phyloP scores from a whole-genome alignment of 768 basidiomycete species.

The Leccinum incarnatum region DNA sequence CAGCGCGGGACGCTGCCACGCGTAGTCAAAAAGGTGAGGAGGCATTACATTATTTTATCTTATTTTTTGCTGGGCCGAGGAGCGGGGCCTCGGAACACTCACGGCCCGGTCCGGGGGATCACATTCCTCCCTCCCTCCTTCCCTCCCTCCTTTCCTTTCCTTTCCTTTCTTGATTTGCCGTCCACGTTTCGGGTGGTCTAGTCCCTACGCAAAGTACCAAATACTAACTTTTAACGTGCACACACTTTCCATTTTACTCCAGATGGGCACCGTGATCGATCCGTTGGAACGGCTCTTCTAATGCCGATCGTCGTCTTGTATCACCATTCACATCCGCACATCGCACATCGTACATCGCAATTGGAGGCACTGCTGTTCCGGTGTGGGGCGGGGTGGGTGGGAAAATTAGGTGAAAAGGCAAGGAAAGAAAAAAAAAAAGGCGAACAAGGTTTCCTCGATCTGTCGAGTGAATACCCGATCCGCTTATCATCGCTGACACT shows the following conservation, averaged over 20 bases:
- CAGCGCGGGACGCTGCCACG: slow-evolving; percentile 81
- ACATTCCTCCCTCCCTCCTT: not conserved
- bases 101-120: not conserved
- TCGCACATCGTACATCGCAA: not conserved
- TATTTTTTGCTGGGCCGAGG: not conserved
- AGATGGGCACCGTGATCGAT: slow-evolving; percentile 72
- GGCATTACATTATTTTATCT: not conserved
- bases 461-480: not conserved
- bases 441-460: not conserved
- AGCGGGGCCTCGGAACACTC: not conserved
- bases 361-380: not conserved
- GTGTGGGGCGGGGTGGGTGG: not conserved
- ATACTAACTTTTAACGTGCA: not conserved
- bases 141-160: not conserved
- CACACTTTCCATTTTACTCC: slow-evolving; percentile 11
- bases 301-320: not conserved
- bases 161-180: not conserved
- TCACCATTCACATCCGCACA: not conserved
- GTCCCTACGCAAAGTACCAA: not conserved
- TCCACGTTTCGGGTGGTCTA: not conserved
- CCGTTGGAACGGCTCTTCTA: slow-evolving; percentile 57
- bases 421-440: not conserved
- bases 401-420: not conserved
- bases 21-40: slow-evolving; percentile 77
- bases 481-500: not conserved